Conservation (phyloP, 495 filamentous ascomycete species). For the Physcia stellaris region DNA sequence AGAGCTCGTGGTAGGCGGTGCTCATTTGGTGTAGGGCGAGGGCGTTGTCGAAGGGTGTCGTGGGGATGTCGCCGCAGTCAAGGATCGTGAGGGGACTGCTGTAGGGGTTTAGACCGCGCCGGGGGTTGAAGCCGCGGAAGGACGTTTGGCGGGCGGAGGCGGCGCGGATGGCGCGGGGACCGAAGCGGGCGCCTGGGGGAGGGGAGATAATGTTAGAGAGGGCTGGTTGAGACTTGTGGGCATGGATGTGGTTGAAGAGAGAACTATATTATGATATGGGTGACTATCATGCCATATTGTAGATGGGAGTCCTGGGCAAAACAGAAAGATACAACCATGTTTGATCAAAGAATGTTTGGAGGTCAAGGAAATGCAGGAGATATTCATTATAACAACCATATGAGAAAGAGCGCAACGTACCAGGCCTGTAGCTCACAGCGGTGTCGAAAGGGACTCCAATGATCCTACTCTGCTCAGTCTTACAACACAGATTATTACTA, state of each 20-base stretch:
- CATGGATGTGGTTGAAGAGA: no score
- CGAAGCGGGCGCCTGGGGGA: slow-evolving; percentile 57
- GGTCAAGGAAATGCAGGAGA: no score
- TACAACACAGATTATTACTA: no score
- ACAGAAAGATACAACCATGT: not conserved
- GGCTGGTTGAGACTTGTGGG: not conserved
- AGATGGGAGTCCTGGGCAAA: no score
- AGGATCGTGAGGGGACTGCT: slow-evolving; percentile 56
- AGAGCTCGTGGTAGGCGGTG: slow-evolving; percentile 54
- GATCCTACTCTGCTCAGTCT: no score
- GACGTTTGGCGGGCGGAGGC: slow-evolving; percentile 60
- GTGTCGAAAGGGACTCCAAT: slow-evolving; percentile 80
- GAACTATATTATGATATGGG: no score
- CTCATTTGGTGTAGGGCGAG: slow-evolving; percentile 67
- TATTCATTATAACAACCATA: no score
- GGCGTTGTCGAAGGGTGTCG: slow-evolving; percentile 64
- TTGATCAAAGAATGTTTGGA: not conserved
- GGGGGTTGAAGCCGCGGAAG: slow-evolving; percentile 64
- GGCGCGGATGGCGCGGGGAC: slow-evolving; percentile 67
- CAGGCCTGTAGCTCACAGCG: slow-evolving; percentile 65
- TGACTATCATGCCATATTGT: no score
- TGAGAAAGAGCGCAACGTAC: slow-evolving; percentile 21
- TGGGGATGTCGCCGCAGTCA: slow-evolving; percentile 75
- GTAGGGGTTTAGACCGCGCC: slow-evolving; percentile 67
- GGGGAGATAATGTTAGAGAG: slow-evolving; percentile 11